Conservation (phyloP, 306 rosid species). For the Ormosia emarginata region DNA sequence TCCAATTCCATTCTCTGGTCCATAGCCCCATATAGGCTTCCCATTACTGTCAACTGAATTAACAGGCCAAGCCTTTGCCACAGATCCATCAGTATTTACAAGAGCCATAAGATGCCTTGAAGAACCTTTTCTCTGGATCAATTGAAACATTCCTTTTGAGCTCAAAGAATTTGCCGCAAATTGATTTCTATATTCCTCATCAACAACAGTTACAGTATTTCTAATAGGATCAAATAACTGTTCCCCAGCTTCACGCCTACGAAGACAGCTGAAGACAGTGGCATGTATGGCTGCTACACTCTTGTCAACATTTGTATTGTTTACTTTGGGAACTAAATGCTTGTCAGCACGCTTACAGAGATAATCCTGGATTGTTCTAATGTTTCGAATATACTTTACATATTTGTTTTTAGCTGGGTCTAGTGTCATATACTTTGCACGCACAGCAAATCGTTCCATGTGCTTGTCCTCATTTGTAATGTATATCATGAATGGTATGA, state of each 20-base stretch:
- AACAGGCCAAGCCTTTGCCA: constrained; percentile 90
- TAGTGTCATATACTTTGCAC: constrained; percentile 83
- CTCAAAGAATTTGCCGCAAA: constrained; percentile 78
- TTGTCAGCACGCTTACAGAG: constrained; percentile 85
- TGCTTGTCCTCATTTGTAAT: constrained; percentile 85
- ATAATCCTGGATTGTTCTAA: constrained; percentile 82
- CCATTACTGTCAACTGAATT: constrained; percentile 61
- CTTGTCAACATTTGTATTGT: constrained; percentile 85
- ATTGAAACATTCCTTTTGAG: constrained; percentile 84
- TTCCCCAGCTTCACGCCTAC: constrained; percentile 78
- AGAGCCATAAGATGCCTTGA: constrained; percentile 81
- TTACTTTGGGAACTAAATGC: constrained; percentile 83
- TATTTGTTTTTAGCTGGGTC: constrained; percentile 86
- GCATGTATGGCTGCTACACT: constrained; percentile 94
- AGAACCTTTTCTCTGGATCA: constrained; percentile 84
- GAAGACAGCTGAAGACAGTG: constrained; percentile 80
- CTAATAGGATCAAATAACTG: constrained; percentile 55
- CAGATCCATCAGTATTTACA: constrained; percentile 81
- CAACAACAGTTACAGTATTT: constrained; percentile 62
- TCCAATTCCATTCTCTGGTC: constrained; percentile 35
- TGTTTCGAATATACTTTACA: constrained; percentile 76
- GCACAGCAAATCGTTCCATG: constrained; percentile 82
- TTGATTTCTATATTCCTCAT: constrained; percentile 82
- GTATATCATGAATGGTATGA: constrained; percentile 81
- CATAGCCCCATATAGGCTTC: constrained; percentile 51